Evolutionary conservation across 2,329 filamentous ascomycete species (phyloP).

Genomic region (Cercospora sp.): DNA sequence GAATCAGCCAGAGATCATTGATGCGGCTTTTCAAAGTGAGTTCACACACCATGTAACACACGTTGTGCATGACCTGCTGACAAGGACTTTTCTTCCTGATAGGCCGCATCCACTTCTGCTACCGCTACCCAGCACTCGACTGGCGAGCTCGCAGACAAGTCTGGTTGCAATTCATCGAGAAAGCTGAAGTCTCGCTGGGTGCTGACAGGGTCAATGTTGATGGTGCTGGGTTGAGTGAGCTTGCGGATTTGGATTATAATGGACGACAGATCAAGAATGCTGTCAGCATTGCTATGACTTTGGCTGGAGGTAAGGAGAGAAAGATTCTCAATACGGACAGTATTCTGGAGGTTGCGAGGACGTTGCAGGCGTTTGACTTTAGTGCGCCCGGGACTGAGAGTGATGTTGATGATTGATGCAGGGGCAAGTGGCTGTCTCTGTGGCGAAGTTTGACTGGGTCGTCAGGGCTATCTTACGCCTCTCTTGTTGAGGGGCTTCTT

Average conservation of each 20-base stretch:
- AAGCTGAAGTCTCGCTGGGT: background rate
- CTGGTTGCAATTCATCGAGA: constrained; percentile 11
- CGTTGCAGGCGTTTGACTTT: constrained; percentile 12
- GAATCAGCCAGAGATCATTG: constrained; percentile 11
- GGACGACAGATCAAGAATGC: constrained; percentile 22
- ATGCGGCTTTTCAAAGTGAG: background rate
- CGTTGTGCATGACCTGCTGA: background rate
- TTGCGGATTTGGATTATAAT: constrained; percentile 10
- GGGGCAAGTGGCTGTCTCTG: background rate
- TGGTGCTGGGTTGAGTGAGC: background rate
- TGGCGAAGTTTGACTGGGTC: background rate
- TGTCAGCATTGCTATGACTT: constrained; percentile 12
- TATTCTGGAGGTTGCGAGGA: constrained; percentile 7
- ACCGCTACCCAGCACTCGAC: constrained; percentile 70
- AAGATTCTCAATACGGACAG: constrained; percentile 1
- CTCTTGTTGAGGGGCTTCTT: background rate
- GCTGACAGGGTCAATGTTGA: background rate
- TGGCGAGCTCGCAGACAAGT: background rate
- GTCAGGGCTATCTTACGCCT: too few relatives aligned
- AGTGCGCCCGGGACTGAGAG: background rate
- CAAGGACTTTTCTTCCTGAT: background rate
- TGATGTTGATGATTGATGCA: background rate
- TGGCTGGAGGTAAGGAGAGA: constrained; percentile 1
- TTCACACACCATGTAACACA: background rate
- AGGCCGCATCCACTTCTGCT: constrained; percentile 72